Conservation (phyloP, 768 basidiomycete species). For the Lactarius hengduanensis region DNA sequence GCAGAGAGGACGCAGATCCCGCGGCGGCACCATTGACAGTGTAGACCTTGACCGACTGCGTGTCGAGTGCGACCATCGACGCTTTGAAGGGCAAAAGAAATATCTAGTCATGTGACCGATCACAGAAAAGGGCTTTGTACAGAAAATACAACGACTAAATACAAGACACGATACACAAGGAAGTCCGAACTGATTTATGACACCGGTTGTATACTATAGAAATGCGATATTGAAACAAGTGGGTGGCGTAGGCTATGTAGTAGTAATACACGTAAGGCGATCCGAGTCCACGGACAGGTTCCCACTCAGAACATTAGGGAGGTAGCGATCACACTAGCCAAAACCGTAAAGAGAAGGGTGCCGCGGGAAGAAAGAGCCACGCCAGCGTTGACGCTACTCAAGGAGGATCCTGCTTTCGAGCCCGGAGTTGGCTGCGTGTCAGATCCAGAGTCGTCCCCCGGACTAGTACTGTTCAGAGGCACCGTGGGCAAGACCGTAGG, state of each 20-base stretch:
- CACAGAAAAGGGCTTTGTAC: background rate
- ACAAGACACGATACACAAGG: background rate
- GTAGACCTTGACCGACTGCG: slow-evolving; percentile 74
- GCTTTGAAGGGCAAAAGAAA: background rate
- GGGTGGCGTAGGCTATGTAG: background rate
- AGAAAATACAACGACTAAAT: background rate
- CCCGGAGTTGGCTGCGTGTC: background rate
- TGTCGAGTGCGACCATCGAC: slow-evolving; percentile 32
- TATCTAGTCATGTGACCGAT: background rate
- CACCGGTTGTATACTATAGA: background rate
- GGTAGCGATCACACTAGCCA: slow-evolving; percentile 2
- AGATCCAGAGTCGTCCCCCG: background rate
- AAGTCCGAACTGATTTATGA: background rate
- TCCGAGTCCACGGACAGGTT: background rate
- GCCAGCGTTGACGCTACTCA: slow-evolving; percentile 12
- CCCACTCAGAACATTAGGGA: slow-evolving; percentile 8
- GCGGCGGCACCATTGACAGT: slow-evolving; percentile 92
- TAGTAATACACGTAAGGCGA: background rate
- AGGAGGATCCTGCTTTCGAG: background rate
- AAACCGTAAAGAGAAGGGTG: background rate
- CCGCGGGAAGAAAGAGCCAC: slow-evolving; percentile 6
- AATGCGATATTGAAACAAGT: background rate
- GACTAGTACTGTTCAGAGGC: background rate
- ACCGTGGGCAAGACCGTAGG: background rate
- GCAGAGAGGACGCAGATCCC: slow-evolving; percentile 87